Evolutionary conservation across 768 basidiomycete species (phyloP), one percentile per base, ranked within the genome.

Genomic region (Rubroboletus satanas): DNA sequence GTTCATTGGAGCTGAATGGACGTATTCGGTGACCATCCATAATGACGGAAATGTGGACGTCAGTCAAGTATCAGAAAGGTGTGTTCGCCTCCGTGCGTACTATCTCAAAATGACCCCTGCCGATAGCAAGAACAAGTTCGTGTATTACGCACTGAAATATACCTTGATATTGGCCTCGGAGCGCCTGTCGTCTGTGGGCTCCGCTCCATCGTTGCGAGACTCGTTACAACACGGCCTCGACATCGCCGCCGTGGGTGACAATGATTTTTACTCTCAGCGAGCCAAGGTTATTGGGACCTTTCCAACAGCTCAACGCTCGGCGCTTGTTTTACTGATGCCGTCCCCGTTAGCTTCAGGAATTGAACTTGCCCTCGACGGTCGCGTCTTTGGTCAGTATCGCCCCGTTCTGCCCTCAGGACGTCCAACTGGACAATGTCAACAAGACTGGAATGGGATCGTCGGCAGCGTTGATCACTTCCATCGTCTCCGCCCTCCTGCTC

Each of bases 361-460:
- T 83, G 35, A 75, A 77, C 15, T 79, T 93, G 26, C 83, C 88
- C 2, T 72, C 83, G 29, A 85, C 83, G 0, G 72, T 87, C 32
- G 74, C 72, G 0, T 90, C 88, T 0, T 79, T 97, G 29, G 67
- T 76, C 1, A 74, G 79, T 46, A 82, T 98, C n/a, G 74, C 83
- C 4, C 89, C 90, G 0, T 98, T 98, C 75, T 77, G 75, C 32
- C 76, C 79, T 26, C 85, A 90, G 15, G 81, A 84, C 52, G 86
- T 88, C 45, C 73, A 71, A 0, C 77, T 99, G 36, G 73, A 79
- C 0, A 75, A 90, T 47, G 95, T 96, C n/a, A 94, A 98, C 80
- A 99, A 99, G 75, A 98, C 97, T 0, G 97, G 97, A 9, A 83
- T 98, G 45, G 97, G 97, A 38, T 98, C 95, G 7, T 97, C 94